Conservation (phyloP, 2,329 filamentous ascomycete species). For the Pezizomycotina sp. region DNA sequence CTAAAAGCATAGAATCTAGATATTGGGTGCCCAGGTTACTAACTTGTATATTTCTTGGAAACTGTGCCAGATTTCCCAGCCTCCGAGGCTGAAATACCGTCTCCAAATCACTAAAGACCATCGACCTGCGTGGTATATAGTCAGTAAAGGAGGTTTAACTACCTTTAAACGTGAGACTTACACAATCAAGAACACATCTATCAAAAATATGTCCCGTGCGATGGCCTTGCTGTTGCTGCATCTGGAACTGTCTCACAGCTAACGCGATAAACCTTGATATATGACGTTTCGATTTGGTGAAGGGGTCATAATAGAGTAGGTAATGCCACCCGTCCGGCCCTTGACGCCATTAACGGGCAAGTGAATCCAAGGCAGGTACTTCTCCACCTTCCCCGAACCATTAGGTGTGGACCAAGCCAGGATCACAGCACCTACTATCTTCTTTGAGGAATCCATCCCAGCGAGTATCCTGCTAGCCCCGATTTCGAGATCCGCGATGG, state of each 20-base stretch:
- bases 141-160: too few relatives aligned
- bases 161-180: too few relatives aligned
- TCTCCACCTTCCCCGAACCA: constrained; percentile 14
- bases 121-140: too few relatives aligned
- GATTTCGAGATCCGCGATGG: constrained; percentile 10
- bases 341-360: not conserved
- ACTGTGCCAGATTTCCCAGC: too few relatives aligned
- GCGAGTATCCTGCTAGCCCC: constrained; percentile 10
- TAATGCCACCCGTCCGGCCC: constrained; percentile 8
- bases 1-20: too few relatives aligned
- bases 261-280: constrained; percentile 11
- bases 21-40: too few relatives aligned
- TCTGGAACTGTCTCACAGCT: constrained; percentile 15
- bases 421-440: constrained; percentile 11
- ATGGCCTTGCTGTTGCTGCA: constrained; percentile 8
- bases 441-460: constrained; percentile 10
- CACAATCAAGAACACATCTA: constrained; percentile 13
- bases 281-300: constrained; percentile 3
- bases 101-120: too few relatives aligned
- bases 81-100: too few relatives aligned
- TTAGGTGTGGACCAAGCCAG: constrained; percentile 14
- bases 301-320: constrained; percentile 10
- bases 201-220: too few relatives aligned
- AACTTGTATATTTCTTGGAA: too few relatives aligned
- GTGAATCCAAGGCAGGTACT: constrained; percentile 12